Evolutionary conservation across 345 rosid species (phyloP), one percentile per base, ranked within the genome.

Genomic region (Citrus hindsii): DNA sequence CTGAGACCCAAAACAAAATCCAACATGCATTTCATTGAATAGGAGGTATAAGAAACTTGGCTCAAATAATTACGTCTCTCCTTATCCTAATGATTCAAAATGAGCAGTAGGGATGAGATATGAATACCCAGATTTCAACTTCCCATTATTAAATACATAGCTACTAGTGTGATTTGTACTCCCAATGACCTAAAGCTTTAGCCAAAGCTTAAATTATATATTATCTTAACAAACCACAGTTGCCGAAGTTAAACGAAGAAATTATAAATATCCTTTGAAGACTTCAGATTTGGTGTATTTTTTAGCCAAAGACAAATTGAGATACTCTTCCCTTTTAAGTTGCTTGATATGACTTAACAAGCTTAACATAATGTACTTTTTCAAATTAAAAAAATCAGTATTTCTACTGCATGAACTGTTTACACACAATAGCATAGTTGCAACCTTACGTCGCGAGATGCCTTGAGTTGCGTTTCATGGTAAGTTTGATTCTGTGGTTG

Each of bases 381-480:
- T 30, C 48, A 75, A 56, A 59, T 66, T 33, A 7, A 58, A n/a
- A 10, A 13, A 59, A 67, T 51, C 63, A 71, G 71, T 60, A 74
- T 3, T 62, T 63, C 71, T 66, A 78, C 74, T 80, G 74, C 8
- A 75, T 80, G 78, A 85, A 80, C 84, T 78, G 69, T 72, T 84
- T 69, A 76, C 80, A 85, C 86, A 78, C 88, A 81, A 86, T 35
- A 59, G 82, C 90, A 81, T 59, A 81, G 83, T 85, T 87, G 91
- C 85, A 91, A 88, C 91, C 97, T 93, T 87, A 97, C 98, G 79
- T 97, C 99, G 82, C 99, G 98, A 74, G 99, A 94, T 77, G 99
- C 99, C 92, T 97, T 97, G 87, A 97, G 91, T 76, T 93, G 98
- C 63, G 85, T 92, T 69, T 94, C 98, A 46, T 84, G 97, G 84